Conservation (phyloP, 2,329 filamentous ascomycete species). For the Fusarium secorum region DNA sequence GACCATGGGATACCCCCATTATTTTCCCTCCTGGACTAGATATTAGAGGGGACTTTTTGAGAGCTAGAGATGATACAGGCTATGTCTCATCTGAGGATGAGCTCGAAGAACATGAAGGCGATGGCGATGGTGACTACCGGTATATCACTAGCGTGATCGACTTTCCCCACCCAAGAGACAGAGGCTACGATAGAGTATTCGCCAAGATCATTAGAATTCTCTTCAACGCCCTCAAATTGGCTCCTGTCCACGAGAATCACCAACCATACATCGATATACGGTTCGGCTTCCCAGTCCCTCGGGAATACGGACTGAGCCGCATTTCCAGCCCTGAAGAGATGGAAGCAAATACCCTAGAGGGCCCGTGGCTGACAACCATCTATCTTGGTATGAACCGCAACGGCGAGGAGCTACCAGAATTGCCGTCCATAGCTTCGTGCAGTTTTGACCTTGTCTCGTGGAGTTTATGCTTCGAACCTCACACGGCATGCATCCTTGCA, state of each 20-base stretch:
- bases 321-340: not conserved
- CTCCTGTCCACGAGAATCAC: not conserved
- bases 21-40: not conserved
- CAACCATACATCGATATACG: conserved; percentile 2
- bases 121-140: not conserved
- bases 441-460: conserved; percentile 5
- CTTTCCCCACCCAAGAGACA: not conserved
- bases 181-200: conserved; percentile 4
- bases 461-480: conserved; percentile 4
- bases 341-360: conserved; percentile 1
- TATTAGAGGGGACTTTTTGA: not conserved
- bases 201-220: not conserved
- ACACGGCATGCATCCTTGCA: not conserved
- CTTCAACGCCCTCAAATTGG: not conserved
- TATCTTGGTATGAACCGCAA: not conserved
- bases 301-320: not conserved
- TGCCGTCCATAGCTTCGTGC: conserved; percentile 1
- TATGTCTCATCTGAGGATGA: not conserved
- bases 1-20: conserved; percentile 2
- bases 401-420: not conserved
- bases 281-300: conserved; percentile 1
- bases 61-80: not conserved
- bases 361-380: not conserved
- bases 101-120: not conserved
- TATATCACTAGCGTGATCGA: not conserved